A percentile compares a stretch with the other conserved stretches of the same genome.
phyloP scores from a whole-genome alignment of 2,329 filamentous ascomycete genomes.

The Furcasterigmium furcatum region DNA sequence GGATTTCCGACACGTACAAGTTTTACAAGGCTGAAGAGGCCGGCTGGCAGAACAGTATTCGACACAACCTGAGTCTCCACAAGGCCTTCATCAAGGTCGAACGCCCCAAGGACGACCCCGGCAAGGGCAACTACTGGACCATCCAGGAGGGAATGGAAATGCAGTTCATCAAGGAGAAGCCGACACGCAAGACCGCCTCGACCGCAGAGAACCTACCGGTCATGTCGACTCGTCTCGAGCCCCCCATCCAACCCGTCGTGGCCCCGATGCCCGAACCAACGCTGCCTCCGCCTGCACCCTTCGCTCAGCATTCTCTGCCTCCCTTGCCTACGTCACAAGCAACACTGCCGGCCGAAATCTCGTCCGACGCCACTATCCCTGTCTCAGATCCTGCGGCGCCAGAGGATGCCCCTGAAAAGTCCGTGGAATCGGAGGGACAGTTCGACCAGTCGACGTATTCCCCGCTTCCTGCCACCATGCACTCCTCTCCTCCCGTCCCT shows the following conservation, averaged over 20 bases:
- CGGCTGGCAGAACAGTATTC: constrained; percentile 98
- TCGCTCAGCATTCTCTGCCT: constrained; percentile 33
- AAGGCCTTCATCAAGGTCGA: constrained; percentile 97
- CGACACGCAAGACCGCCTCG: constrained; percentile 54
- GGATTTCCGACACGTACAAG: constrained; percentile 93
- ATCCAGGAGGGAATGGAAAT: constrained; percentile 88
- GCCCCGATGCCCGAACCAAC: constrained; percentile 40
- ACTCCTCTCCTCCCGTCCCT: constrained; percentile 85
- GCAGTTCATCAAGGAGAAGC: constrained; percentile 87
- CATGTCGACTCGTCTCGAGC: constrained; percentile 54
- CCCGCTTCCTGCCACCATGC: constrained; percentile 68
- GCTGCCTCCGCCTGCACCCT: constrained; percentile 40
- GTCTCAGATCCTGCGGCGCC: constrained; percentile 62
- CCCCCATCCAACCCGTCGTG: constrained; percentile 35
- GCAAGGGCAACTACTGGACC: constrained; percentile 96
- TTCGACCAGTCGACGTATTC: constrained; percentile 60
- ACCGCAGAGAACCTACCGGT: constrained; percentile 56
- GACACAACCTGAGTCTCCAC: constrained; percentile 94
- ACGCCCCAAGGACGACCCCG: constrained; percentile 92
- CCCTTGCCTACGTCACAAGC: constrained; percentile 34
- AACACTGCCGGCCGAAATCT: constrained; percentile 54
- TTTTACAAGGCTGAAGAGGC: constrained; percentile 84
- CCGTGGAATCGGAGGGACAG: constrained; percentile 31
- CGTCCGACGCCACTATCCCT: constrained; percentile 75
- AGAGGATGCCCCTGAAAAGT: constrained; percentile 47